Conservation (phyloP, 2,329 filamentous ascomycete genomes). For the Microdochium bolleyi region DNA sequence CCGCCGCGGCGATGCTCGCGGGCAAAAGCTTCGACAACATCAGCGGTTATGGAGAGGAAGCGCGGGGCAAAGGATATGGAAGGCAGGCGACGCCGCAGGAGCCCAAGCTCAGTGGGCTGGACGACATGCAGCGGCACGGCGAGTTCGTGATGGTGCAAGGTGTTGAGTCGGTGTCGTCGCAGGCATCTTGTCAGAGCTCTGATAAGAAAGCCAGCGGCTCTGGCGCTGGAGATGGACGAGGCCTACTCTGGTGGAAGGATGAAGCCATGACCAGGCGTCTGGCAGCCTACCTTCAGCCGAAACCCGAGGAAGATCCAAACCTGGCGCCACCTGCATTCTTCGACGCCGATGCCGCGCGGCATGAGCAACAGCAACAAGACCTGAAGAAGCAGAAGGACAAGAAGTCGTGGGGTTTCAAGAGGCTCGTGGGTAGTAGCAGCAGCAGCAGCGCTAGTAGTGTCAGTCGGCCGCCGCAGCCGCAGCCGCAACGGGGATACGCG, state of each 20-base stretch:
- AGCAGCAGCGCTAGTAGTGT: background rate
- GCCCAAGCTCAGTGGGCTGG: slow-evolving; percentile 15
- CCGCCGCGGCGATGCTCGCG: slow-evolving; percentile 26
- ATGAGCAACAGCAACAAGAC: background rate
- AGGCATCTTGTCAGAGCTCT: background rate
- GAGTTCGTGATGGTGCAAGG: slow-evolving; percentile 15
- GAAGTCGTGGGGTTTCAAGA: background rate
- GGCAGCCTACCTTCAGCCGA: slow-evolving; percentile 33
- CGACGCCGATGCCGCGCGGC: background rate
- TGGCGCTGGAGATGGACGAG: background rate
- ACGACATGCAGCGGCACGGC: slow-evolving; percentile 17
- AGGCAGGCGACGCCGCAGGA: slow-evolving; percentile 10
- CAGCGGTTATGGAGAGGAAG: slow-evolving; percentile 22
- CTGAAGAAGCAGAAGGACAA: background rate
- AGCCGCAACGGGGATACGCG: background rate
- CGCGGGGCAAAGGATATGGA: too few relatives aligned
- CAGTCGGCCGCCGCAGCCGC: too few relatives aligned
- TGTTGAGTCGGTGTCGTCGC: slow-evolving; percentile 5
- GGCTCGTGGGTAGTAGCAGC: background rate
- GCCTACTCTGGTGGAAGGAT: slow-evolving; percentile 37
- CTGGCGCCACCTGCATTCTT: background rate
- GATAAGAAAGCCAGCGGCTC: background rate
- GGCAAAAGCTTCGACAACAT: background rate
- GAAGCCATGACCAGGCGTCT: slow-evolving; percentile 36
- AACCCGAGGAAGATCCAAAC: slow-evolving; percentile 4